Percentiles rank a stretch among this genome's conserved stretches.
These are phyloP conservation scores for Stereocaulon alpinum DNA, from an alignment of 495 filamentous ascomycete genomes.

Conservation along the genomic window DNA sequence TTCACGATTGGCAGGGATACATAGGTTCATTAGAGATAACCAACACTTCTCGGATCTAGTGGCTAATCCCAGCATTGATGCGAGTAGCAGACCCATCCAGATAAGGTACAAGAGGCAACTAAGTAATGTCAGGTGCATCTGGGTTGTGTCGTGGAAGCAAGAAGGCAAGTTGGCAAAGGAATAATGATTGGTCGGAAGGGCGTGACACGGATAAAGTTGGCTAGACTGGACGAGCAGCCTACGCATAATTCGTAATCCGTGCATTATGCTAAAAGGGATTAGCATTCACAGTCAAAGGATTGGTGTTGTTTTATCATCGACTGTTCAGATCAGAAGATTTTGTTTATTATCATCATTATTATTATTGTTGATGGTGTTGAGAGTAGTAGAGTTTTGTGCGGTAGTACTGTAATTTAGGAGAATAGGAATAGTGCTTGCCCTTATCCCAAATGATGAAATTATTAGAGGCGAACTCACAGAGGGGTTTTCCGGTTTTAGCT, in stretches of 20 bases:
- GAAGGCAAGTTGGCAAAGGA: not conserved
- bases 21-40: not conserved
- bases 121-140: not conserved
- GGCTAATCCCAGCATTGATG: not conserved
- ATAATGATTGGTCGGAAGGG: not conserved
- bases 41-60: not conserved
- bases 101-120: conserved; percentile 1
- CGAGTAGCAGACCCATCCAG: not conserved
- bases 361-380: not conserved
- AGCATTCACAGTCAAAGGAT: not conserved
- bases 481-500: not conserved
- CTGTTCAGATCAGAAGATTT: not conserved
- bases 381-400: not conserved
- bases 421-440: not conserved
- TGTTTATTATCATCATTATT: too few relatives aligned
- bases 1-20: not conserved
- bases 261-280: conserved; percentile 2
- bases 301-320: not conserved
- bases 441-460: not conserved
- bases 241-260: conserved; percentile 7
- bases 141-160: not conserved
- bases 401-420: not conserved
- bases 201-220: conserved; percentile 1
- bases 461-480: not conserved
- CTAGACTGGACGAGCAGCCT: not conserved